phyloP scores from a whole-genome alignment of 345 rosid species.

The Luvunga scandens region DNA sequence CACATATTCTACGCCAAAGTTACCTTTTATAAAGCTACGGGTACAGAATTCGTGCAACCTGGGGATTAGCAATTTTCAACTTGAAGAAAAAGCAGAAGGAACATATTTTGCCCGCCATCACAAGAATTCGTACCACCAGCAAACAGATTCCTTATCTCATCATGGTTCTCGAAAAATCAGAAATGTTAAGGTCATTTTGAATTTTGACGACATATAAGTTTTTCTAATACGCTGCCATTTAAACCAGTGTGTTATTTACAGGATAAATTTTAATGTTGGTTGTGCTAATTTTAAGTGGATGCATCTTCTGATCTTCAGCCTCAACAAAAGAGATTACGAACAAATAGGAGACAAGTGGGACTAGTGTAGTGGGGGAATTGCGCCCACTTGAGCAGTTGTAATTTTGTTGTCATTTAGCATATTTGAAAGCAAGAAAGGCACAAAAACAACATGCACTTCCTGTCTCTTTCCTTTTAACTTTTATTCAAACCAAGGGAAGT shows the following conservation, averaged over 20 bases:
- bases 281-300: neutral
- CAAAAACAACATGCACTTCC: neutral
- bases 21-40: neutral
- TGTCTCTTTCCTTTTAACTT: neutral
- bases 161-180: neutral
- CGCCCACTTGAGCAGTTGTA: neutral
- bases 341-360: neutral
- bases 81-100: neutral
- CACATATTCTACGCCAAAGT: neutral
- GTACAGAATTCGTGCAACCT: neutral
- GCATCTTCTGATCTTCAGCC: neutral
- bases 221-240: neutral
- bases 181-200: neutral
- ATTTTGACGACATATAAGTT: neutral
- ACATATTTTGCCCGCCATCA: neutral
- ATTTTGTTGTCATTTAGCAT: constrained; percentile 3
- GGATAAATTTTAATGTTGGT: neutral
- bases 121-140: neutral
- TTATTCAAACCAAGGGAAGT: neutral
- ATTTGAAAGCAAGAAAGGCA: neutral
- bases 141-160: neutral
- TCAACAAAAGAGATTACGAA: neutral
- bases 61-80: neutral
- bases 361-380: neutral
- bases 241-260: neutral